Base-by-base conservation (phyloP, 768 basidiomycete species). In the Mycena sanguinolenta region DNA sequence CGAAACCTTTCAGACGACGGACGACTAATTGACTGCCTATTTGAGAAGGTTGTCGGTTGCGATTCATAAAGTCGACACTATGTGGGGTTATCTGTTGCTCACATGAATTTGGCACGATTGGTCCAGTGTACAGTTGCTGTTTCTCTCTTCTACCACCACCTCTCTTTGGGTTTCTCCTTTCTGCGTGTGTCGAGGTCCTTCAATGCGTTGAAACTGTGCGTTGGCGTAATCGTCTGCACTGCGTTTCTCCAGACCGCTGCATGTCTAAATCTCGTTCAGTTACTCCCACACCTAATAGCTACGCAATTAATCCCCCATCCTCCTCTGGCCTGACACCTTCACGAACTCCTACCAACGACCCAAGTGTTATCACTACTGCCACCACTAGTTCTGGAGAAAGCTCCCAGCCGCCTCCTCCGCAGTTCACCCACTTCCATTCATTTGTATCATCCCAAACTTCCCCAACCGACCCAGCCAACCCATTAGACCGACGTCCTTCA, bases 191-290 rank as follows among this genome's bases (percentile, higher is more conserved):
- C 62, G 52, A 59, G 69, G 69, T 57, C 61, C 32, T 19, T 71
- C 70, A 71, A 71, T 71, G 70, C 55, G 65, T 58, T 71, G 70
- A 71, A 71, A 55, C 65, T 66, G 70, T 71, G 70, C 65, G 70
- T 71, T 65, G 70, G 49, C 60, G 59, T 59, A 58, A 25, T 63
- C 70, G 70, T 71, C 70, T 71, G 70, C 70, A 71, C 70, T 59
- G 61, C 25, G 54, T 58, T 44, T 74, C 38, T 65, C 46, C 73
- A 75, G 74, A 52, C 77, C 75, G 74, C 79, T 85, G 85, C 76
- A 88, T 87, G 87, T 85, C 86, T 78, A 80, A 81, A 75, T 85
- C 84, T 67, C 83, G 81, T 79, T 84, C 85, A 73, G 76, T 81
- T 78, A 84, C 83, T 70, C 82, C 85, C 72, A 82, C 78, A 67